A percentile compares a stretch with the other conserved stretches of the same genome.
phyloP scores from a whole-genome alignment of 192 early-diverging fungal species.

The Umbelopsis ramanniana region DNA sequence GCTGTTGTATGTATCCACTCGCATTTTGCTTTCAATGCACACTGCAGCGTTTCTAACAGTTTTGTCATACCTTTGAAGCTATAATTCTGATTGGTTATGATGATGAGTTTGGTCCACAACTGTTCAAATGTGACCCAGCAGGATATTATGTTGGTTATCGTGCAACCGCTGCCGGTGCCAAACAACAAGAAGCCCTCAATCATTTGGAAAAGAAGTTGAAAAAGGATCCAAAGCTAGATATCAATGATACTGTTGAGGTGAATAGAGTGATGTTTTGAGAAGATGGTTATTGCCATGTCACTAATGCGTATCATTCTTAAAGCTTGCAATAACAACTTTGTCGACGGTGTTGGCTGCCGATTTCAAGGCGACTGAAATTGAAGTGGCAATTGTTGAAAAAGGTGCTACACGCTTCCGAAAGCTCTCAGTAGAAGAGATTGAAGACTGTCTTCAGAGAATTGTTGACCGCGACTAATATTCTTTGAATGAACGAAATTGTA shows the following conservation, averaged over 20 bases:
- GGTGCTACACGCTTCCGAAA: constrained; percentile 79
- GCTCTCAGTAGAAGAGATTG: constrained; percentile 83
- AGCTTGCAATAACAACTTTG: constrained; percentile 94
- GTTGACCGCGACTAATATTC: constrained; percentile 76
- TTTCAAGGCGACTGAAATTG: constrained; percentile 96
- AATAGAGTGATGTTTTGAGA: not conserved
- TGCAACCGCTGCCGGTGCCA: constrained; percentile 94
- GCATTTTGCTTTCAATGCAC: constrained; percentile 1
- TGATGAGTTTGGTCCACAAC: constrained; percentile 93
- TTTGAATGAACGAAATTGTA: not conserved
- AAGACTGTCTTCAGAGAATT: constrained; percentile 85
- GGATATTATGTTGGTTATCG: constrained; percentile 98
- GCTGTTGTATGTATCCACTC: constrained; percentile 75
- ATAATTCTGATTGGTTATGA: constrained; percentile 98
- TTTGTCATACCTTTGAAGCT: constrained; percentile 31
- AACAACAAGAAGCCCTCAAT: constrained; percentile 95
- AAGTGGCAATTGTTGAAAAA: constrained; percentile 87
- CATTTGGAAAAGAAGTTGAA: constrained; percentile 99
- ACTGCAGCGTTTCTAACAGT: constrained; percentile 41
- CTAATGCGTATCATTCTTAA: not conserved
- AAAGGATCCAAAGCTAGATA: constrained; percentile 76
- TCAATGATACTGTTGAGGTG: constrained; percentile 94
- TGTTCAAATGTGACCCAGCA: constrained; percentile 98
- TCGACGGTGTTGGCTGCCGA: constrained; percentile 91
- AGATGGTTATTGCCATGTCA: not conserved